Percentiles rank a stretch among this genome's conserved stretches.
These are phyloP conservation scores for Lachancea fermentati DNA, from an alignment of 805 yeast species.

Conservation along the genomic window DNA sequence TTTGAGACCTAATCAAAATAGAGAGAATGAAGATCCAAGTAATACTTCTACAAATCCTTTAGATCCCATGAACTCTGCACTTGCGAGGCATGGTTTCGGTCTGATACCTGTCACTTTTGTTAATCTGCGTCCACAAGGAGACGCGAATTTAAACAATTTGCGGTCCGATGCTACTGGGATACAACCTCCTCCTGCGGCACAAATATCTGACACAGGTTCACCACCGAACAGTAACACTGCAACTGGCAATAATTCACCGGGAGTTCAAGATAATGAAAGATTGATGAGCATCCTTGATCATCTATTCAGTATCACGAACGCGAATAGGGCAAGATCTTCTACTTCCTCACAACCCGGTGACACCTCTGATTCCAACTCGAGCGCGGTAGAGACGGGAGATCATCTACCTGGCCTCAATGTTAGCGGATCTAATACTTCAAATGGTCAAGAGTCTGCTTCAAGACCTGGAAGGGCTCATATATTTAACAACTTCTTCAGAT, in stretches of 20 bases:
- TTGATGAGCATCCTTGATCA: constrained; percentile 21
- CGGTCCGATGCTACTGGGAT: neutral
- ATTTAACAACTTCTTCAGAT: constrained; percentile 6
- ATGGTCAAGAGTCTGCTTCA: neutral
- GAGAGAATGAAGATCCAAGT: neutral
- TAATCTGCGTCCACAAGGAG: constrained; percentile 3
- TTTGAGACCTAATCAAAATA: constrained; percentile 2
- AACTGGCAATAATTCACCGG: too few relatives aligned
- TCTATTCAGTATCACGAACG: constrained; percentile 14
- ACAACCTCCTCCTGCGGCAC: neutral
- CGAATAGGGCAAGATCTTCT: constrained; percentile 1
- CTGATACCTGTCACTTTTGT: constrained; percentile 8
- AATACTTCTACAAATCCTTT: constrained; percentile 1
- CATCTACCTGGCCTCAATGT: neutral
- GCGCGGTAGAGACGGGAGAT: neutral
- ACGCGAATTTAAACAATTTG: neutral
- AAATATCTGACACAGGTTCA: too few relatives aligned
- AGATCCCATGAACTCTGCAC: neutral
- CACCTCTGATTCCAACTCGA: neutral
- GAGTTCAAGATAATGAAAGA: constrained; percentile 13
- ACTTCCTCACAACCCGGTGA: neutral
- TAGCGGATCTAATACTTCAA: too few relatives aligned
- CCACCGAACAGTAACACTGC: neutral
- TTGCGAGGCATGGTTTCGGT: constrained; percentile 4
- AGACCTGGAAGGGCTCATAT: constrained; percentile 5